Base-by-base conservation (phyloP, 345 rosid genomes). In the Melaleuca quinquenervia region DNA sequence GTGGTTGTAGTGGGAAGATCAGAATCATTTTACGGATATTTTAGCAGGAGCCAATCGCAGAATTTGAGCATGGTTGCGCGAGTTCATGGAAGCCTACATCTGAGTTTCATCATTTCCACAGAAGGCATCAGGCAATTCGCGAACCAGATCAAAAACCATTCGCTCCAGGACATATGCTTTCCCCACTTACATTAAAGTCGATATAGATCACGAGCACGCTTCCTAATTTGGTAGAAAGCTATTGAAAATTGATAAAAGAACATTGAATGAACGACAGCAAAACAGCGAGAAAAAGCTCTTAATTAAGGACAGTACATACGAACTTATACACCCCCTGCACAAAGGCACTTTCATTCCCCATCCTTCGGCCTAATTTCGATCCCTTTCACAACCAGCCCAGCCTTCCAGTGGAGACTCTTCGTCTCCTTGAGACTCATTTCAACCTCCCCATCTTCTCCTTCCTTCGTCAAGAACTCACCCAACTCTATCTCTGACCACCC, bases 401-500 rank as follows among this genome's bases (percentile, higher is more conserved):
- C 21, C 70, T 91, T 91, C 88, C 82, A 64, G 8, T 54, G 0
- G 8, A 62, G 83, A 10, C 55, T 36, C 29, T 89, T 82, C n/a
- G 86, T 83, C 86, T 90, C 91, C 82, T 22, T 2, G 50, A 88
- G 50, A 53, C 85, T 83, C 82, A 90, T 82, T 54, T 84, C 88
- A 29, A 90, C 5, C 78, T 87, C 89, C n/a, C 84, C 84, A 49
- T 84, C 78, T 58, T 86, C 87, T 9, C 90, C 88, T 29, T 82
- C 21, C 50, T 78, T n/a, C 29, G 51, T 90, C 74, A 45, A 88
- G 85, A 87, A 86, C 36, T 85, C 86, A 0, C 93, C 93, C 55
- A 91, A 27, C 78, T 88, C 88, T 56, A 89, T 56, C 83, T 90
- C 93, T 29, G 82, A 49, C 90, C 91, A 90, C 45, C 48, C 54